These are phyloP conservation scores for Neofusicoccum parvum DNA, from an alignment of 2,329 filamentous ascomycete species.

Conservation along the genomic window DNA sequence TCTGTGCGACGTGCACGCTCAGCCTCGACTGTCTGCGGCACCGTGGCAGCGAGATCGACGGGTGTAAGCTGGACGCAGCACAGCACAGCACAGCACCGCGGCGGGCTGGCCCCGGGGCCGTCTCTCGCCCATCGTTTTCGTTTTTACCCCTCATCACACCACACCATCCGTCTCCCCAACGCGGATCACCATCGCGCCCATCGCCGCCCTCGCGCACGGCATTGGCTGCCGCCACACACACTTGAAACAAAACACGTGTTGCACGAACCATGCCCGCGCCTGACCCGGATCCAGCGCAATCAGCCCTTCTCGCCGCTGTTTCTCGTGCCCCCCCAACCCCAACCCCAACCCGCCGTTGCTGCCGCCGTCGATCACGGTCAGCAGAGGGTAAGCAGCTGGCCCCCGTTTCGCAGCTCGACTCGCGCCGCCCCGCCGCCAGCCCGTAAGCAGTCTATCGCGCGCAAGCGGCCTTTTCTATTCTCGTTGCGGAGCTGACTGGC, in stretches of 20 bases:
- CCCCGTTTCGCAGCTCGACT: background rate
- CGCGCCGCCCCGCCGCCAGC: background rate
- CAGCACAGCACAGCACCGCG: background rate
- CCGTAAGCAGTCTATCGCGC: background rate
- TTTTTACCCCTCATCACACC: background rate
- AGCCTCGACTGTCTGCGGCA: background rate
- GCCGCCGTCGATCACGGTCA: background rate
- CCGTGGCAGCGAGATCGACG: background rate
- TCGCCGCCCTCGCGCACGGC: background rate
- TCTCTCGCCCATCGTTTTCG: background rate
- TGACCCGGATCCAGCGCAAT: background rate
- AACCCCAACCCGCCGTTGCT: too few relatives aligned
- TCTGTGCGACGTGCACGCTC: background rate
- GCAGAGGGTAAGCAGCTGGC: background rate
- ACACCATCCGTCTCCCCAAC: background rate
- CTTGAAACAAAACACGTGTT: slow-evolving; percentile 12
- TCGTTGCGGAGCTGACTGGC: background rate
- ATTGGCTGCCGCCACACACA: background rate
- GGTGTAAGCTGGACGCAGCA: background rate
- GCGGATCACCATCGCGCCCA: background rate
- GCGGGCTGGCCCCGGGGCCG: background rate
- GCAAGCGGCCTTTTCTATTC: background rate
- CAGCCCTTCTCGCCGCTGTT: background rate
- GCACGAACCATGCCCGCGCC: background rate
- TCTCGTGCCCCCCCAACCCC: too few relatives aligned